Evolutionary conservation across 2,329 filamentous ascomycete genomes (phyloP).

Genomic region (Apiospora malaysiana): DNA sequence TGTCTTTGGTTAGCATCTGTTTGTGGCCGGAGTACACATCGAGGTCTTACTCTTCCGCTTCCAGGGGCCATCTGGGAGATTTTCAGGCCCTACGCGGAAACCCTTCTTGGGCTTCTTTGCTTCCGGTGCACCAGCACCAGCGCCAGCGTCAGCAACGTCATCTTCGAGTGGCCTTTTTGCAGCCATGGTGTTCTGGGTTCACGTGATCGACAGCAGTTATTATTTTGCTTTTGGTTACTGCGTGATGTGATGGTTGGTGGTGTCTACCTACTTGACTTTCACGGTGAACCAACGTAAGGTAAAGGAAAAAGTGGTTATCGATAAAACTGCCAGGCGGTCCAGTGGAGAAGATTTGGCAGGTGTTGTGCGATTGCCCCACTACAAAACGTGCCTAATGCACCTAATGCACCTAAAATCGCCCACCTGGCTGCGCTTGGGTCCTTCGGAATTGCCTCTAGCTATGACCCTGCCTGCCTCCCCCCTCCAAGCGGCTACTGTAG

Average conservation of each 20-base stretch:
- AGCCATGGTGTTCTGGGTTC: slow-evolving; percentile 55
- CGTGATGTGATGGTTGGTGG: neutral
- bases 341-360: neutral
- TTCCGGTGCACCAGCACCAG: slow-evolving; percentile 41
- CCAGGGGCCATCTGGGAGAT: slow-evolving; percentile 89
- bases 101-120: slow-evolving; percentile 67
- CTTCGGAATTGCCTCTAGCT: too few species aligned
- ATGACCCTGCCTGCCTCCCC: too few species aligned
- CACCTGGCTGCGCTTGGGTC: neutral
- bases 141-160: slow-evolving; percentile 26
- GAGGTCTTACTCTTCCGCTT: slow-evolving; percentile 69
- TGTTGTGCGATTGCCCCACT: neutral
- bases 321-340: neutral
- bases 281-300: neutral
- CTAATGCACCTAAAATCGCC: neutral
- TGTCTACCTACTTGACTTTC: neutral
- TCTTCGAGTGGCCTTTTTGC: slow-evolving; percentile 61
- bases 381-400: neutral
- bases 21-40: neutral
- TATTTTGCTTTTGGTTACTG: neutral
- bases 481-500: too few species aligned
- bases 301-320: slow-evolving; percentile 17
- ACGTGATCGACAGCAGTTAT: slow-evolving; percentile 6
- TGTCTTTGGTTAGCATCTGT: neutral
- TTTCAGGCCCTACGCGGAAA: slow-evolving; percentile 86